Evolutionary conservation across 352 stramenopile species (phyloP), one percentile per base, ranked within the genome.

Genomic region (Pythium aphanidermatum): DNA sequence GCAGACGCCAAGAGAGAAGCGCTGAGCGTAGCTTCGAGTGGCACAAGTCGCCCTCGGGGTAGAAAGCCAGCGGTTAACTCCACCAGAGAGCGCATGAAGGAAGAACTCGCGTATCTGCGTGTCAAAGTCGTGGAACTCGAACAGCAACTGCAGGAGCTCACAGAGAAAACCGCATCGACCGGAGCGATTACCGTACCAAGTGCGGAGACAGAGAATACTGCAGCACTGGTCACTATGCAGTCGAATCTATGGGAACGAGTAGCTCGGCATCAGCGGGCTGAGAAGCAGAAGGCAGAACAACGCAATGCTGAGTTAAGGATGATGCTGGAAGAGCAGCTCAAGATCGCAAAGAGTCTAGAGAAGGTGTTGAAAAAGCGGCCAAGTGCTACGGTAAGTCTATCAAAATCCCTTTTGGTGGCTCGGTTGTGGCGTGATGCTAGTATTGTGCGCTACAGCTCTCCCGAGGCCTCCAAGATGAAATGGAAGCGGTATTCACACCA

Each of bases 71-170:
- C 72, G 60, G 58, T 73, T 41, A 84, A 79, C 54, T 71, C 67
- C 25, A 79, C 68, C 12, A 63, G 70, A 19, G 64, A 60, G 53
- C 59, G 68, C 20, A 70, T 76, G 50, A 75, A 82, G 41, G 53
- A 75, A 36, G 73, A 85, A 55, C 46, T 85, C 12, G 51, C 42
- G 25, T 82, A 79, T 39, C 57, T 85, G 11, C 62, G 70, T 9
- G 16, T 53, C 11, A 71, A 72, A 44, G 73, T 80, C 19, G 44
- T 57, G 13, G 54, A 63, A 19, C 48, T 83, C 20, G 68, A 83
- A 38, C 16, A 45, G 12, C 43, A 80, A 40, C 54, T 83, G 31
- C 34, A 4, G 25, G 43, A 37, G 5, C 29, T 47, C 25, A 42
- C n/a, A n/a, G n/a, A 51, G 39, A 24, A 44, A 3, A 37, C 28